A percentile compares a stretch with the other conserved stretches of the same genome.
These are phyloP conservation scores for Artemisia annua DNA, from an alignment of 129 eudicot species.

Conservation along the genomic window DNA sequence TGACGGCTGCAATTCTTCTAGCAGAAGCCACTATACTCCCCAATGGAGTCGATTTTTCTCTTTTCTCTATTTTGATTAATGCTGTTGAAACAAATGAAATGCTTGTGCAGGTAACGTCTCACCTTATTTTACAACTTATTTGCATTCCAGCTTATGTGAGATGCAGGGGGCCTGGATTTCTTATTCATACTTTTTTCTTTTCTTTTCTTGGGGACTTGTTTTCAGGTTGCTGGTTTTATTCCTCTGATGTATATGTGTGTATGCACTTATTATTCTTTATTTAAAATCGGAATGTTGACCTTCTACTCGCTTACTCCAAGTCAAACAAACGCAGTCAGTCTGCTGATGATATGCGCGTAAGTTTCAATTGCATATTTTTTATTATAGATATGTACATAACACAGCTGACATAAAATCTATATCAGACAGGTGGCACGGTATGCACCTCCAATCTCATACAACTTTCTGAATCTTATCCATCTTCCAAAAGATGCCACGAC, in stretches of 20 bases:
- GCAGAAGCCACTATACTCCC: constrained; percentile 91
- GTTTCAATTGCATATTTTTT: background rate
- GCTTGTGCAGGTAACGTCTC: constrained; percentile 72
- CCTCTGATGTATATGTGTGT: constrained; percentile 89
- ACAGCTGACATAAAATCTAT: constrained; percentile 6
- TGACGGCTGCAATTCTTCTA: constrained; percentile 85
- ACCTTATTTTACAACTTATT: background rate
- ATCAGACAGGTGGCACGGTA: constrained; percentile 85
- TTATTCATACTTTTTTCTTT: background rate
- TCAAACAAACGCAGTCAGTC: constrained; percentile 92
- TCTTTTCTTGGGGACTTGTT: constrained; percentile 15
- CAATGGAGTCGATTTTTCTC: constrained; percentile 77
- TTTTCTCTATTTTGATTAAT: constrained; percentile 70
- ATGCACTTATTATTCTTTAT: constrained; percentile 83
- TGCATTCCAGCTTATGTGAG: background rate
- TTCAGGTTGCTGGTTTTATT: constrained; percentile 66
- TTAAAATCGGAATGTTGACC: constrained; percentile 81
- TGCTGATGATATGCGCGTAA: constrained; percentile 95
- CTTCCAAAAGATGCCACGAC: constrained; percentile 67
- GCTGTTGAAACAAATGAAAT: constrained; percentile 49
- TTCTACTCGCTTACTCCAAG: constrained; percentile 88
- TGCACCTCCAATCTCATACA: constrained; percentile 93
- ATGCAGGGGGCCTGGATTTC: background rate
- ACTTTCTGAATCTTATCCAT: constrained; percentile 74
- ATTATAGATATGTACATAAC: background rate